phyloP scores from a whole-genome alignment of 2,329 filamentous ascomycete genomes.

The Colletotrichum australisinense region DNA sequence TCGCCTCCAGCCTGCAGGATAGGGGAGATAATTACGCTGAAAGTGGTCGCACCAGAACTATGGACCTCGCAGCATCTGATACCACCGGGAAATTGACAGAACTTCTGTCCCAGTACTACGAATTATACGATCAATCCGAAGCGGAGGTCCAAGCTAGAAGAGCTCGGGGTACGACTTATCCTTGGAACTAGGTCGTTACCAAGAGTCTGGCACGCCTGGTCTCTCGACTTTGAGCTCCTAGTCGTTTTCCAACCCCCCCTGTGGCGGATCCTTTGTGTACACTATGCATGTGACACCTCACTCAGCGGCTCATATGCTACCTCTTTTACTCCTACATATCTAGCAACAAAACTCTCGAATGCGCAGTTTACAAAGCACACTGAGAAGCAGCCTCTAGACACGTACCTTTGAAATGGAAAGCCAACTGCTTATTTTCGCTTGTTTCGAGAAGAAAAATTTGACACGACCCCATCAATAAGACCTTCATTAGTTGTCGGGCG shows the following conservation, averaged over 20 bases:
- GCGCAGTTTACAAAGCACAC: too few species aligned
- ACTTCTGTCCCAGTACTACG: background rate
- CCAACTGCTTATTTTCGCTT: background rate
- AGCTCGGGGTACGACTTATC: background rate
- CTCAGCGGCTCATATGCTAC: background rate
- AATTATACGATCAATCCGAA: background rate
- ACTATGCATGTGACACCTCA: background rate
- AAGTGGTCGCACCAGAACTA: background rate
- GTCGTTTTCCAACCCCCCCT: too few species aligned
- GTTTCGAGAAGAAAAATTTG: background rate
- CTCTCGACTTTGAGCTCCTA: background rate
- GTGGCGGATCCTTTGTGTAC: background rate
- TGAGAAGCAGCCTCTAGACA: too few species aligned
- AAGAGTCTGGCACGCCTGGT: background rate
- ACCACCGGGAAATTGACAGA: background rate
- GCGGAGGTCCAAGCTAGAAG: background rate
- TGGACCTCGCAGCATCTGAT: background rate
- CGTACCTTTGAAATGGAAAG: background rate
- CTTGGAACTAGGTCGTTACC: background rate
- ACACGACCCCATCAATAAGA: background rate
- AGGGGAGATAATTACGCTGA: background rate
- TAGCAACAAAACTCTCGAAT: background rate
- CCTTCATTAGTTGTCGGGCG: background rate
- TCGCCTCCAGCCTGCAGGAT: background rate
- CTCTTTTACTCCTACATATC: background rate